Conservation (phyloP, 2,329 filamentous ascomycete genomes). For the Kalaharituber pfeilii region DNA sequence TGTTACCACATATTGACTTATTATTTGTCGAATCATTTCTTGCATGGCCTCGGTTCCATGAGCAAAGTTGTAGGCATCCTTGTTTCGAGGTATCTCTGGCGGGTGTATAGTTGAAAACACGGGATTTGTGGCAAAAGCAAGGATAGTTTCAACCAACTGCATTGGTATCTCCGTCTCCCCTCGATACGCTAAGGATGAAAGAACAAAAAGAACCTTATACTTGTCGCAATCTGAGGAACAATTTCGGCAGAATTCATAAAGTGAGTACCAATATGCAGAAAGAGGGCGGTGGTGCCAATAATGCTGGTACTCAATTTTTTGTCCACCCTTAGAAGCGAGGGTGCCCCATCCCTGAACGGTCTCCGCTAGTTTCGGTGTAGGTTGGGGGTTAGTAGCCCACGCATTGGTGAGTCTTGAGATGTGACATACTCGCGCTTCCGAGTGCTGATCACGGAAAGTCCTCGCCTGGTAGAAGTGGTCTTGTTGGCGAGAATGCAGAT, state of each 20-base stretch:
- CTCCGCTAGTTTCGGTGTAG: background rate
- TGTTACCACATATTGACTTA: no score
- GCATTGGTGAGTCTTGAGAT: background rate
- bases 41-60: background rate
- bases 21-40: no score
- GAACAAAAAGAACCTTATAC: slow-evolving; percentile 23
- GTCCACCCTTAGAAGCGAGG: slow-evolving; percentile 8
- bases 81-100: slow-evolving; percentile 1
- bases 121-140: slow-evolving; percentile 23
- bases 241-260: slow-evolving; percentile 18
- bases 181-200: slow-evolving; percentile 22
- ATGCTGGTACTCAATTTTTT: slow-evolving; percentile 14
- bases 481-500: background rate
- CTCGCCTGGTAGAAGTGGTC: background rate
- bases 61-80: slow-evolving; percentile 5
- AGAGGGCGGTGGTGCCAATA: slow-evolving; percentile 13
- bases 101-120: background rate
- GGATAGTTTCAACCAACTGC: slow-evolving; percentile 23
- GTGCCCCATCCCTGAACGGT: slow-evolving; percentile 4
- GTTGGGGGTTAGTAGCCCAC: background rate
- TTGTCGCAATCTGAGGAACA: slow-evolving; percentile 12
- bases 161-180: slow-evolving; percentile 12
- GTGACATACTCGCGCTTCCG: background rate
- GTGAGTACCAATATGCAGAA: slow-evolving; percentile 16
- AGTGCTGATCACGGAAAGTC: background rate